Evolutionary conservation across 75 land plant species (phyloP).

Genomic region (Sequoiadendron giganteum): DNA sequence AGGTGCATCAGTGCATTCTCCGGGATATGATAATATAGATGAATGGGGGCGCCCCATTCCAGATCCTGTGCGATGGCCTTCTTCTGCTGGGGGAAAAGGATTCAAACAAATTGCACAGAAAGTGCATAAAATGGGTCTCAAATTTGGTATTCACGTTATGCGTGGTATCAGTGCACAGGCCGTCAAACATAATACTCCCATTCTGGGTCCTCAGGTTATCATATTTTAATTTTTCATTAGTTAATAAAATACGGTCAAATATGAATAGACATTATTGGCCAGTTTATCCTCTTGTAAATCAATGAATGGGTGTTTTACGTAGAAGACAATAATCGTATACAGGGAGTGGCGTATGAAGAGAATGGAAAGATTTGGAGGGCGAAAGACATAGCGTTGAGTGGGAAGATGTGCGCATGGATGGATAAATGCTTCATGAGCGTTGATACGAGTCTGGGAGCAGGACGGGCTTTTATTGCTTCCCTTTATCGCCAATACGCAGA

Average conservation of each 20-base stretch:
- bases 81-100: conserved; percentile 71
- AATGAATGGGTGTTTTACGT: no score
- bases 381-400: conserved; percentile 61
- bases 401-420: conserved; percentile 81
- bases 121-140: conserved; percentile 90
- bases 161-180: conserved; percentile 89
- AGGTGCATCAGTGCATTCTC: conserved; percentile 23
- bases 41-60: conserved; percentile 47
- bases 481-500: conserved; percentile 83
- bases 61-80: conserved; percentile 87
- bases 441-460: conserved; percentile 57
- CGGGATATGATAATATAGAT: conserved; percentile 34
- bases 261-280: not conserved
- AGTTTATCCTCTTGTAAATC: not conserved
- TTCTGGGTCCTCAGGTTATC: conserved; percentile 54
- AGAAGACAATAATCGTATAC: not conserved
- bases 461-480: conserved; percentile 78
- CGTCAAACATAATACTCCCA: conserved; percentile 61
- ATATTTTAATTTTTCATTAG: no score
- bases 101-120: conserved; percentile 66
- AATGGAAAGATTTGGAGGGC: conserved; percentile 55
- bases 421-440: conserved; percentile 73
- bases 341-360: conserved; percentile 57
- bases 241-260: no score
- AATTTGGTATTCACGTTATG: conserved; percentile 98